Conservation (phyloP, 495 filamentous ascomycete genomes). For the Penicillium angulare region DNA sequence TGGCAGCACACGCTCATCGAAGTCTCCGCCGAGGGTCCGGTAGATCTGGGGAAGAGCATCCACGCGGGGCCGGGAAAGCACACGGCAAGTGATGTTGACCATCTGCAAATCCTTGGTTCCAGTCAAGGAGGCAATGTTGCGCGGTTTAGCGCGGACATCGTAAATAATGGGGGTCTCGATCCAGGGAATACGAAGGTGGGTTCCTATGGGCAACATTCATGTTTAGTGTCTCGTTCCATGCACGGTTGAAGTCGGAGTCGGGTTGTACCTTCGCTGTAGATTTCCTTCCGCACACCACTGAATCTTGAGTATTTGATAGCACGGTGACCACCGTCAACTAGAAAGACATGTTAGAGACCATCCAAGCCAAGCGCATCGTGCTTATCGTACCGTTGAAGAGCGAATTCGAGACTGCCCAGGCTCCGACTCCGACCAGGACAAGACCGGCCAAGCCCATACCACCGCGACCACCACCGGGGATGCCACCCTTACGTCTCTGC, state of each 20-base stretch:
- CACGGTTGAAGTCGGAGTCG: background rate
- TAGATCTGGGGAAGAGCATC: constrained; percentile 93
- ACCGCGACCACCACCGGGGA: constrained; percentile 45
- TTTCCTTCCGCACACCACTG: constrained; percentile 93
- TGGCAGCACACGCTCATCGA: constrained; percentile 93
- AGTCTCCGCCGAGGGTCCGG: constrained; percentile 91
- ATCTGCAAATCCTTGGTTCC: constrained; percentile 99
- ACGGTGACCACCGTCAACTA: constrained; percentile 96
- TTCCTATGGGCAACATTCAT: constrained; percentile 56
- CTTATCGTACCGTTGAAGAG: constrained; percentile 80
- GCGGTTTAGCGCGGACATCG: constrained; percentile 95
- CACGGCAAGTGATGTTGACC: constrained; percentile 99
- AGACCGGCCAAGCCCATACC: constrained; percentile 44
- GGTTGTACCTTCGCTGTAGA: constrained; percentile 84
- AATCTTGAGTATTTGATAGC: constrained; percentile 97
- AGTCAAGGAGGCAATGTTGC: constrained; percentile 94
- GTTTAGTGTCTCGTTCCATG: constrained; percentile 12
- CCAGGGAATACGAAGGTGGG: constrained; percentile 91
- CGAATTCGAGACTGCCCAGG: constrained; percentile 69
- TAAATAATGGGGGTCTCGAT: constrained; percentile 95
- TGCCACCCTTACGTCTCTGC: constrained; percentile 50
- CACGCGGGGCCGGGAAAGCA: constrained; percentile 86
- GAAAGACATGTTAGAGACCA: constrained; percentile 7
- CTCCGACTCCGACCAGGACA: constrained; percentile 62
- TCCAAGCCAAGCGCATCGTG: background rate